Conservation (phyloP, 2,329 filamentous ascomycete species). For the Fusarium neocosmosporiellum region DNA sequence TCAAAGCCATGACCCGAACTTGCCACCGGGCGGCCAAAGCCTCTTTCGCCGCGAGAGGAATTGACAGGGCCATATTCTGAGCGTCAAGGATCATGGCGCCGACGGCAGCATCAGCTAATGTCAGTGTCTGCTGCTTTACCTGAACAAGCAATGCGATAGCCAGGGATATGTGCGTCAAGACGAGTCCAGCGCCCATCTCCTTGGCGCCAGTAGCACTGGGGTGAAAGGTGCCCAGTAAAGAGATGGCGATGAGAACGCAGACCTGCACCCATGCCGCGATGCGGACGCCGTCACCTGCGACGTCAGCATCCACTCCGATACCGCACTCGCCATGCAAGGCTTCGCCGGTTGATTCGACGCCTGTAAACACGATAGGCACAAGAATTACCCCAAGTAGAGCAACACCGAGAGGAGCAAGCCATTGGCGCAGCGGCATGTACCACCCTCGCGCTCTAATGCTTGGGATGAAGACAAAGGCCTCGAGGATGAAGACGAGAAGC, state of each 20-base stretch:
- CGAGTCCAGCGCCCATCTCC: background rate
- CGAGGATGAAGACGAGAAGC: background rate
- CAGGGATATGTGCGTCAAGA: background rate
- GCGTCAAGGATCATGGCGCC: background rate
- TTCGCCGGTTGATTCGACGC: background rate
- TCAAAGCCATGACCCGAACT: background rate
- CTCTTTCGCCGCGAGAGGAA: background rate
- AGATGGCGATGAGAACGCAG: background rate
- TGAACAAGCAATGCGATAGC: background rate
- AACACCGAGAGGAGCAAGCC: background rate
- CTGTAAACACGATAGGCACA: background rate
- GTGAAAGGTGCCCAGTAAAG: background rate
- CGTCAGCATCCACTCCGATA: background rate
- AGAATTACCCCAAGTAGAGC: background rate
- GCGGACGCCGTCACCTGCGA: background rate
- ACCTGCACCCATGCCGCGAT: background rate
- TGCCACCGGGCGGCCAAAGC: background rate
- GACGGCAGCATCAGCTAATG: background rate
- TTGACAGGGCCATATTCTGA: background rate
- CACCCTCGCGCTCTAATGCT: background rate
- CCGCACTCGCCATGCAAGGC: background rate
- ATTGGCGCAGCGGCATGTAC: background rate
- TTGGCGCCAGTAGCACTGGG: background rate
- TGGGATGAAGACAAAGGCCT: background rate
- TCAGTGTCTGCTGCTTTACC: background rate